Base-by-base conservation (phyloP, 2,329 filamentous ascomycete genomes). In the Aspergillus awamori region DNA sequence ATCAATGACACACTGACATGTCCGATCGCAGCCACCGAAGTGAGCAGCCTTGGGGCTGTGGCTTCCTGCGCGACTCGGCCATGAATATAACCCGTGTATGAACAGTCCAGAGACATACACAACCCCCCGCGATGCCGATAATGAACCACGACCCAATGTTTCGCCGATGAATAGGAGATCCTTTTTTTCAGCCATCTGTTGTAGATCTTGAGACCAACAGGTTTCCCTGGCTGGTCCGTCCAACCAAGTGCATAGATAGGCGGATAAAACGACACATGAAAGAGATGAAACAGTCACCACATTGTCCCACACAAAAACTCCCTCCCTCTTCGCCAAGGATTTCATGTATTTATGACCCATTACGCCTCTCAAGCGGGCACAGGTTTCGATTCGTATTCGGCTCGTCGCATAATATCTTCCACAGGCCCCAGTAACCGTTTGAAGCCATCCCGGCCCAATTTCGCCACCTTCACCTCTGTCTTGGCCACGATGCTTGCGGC, bases 371-470 rank as follows among this genome's bases (percentile, higher is more conserved):
- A 67, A 52, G 70, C 67, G 59, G 68, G 62, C 45, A 69, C 63
- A 60, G 63, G 70, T 51, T 61, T 69, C 67, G 73, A 60, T 56
- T 74, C 67, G 67, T 81, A 81, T 53, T 81, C 78, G 28, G 78
- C 70, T 72, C 95, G 86, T 77, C 95, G 86, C 91, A 99, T 92
- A 74, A 98, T 96, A 63, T 92, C 89, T 78, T 97, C 93, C 28
- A 98, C 93, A 0, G 94, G 93, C 2, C 95, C 95, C 36, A 99
- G 82, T 70, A 99, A 81, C 68, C 95, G 85, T 81, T 97, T 94
- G 80, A 99, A 99, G 5, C 94, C 95, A 70, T 92, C 92, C 79
- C 97, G 96, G 67, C 93, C 93, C 52, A 99, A 82, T 53, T 89
- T 92, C 4, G 94, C 95, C 54, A 98, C 92, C 81, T 97, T 98